Base-by-base conservation (phyloP, 176 grass and related monocot species). In the Oryza rufipogon region DNA sequence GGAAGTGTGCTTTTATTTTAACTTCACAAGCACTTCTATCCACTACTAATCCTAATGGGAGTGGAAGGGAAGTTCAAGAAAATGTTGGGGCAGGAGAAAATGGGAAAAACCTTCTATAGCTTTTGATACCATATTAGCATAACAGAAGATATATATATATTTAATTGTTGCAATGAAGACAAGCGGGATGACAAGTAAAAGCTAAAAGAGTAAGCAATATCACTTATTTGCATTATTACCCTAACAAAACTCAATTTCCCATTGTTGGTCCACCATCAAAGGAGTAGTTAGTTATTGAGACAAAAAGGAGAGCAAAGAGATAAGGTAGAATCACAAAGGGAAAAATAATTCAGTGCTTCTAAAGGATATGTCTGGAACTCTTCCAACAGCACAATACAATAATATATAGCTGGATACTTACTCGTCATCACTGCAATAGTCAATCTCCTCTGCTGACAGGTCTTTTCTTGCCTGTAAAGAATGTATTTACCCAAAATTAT, bases 381-480 rank as follows among this genome's bases (percentile, higher is more conserved):
- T 20, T 66, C 63, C 54, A 81, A 68, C 20, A 84, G 28, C 63
- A 1, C 12, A 80, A 65, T 61, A 32, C 68, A 75, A 44, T 47
- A 66, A 61, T 60, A 69, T 38, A 80, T 49, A 86, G 68, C 32
- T 63, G 51, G 69, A 14, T 26, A 94, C 96, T 88, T 92, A 99
- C 96, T 96, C 93, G 74, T 99, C 93, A 88, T 94, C 86, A 66
- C 91, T 92, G 81, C 87, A 89, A 74, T 56, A 73, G 32, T 96
- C 96, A 82, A 83, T 86, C 72, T 92, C 92, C 80, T 95, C 91
- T 49, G 86, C 93, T 42, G 96, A 90, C 66, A 94, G 88, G 71
- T 99, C 92, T 85, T 99, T 99, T 85, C 89, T 99, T 90, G 91
- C 91, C 96, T 99, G 86, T 30, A 90, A 83, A 84, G 73, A 51